Percentiles rank a stretch among this genome's conserved stretches.
phyloP scores from a whole-genome alignment of 805 yeast species.

The Yamadazyma paraphyllophila region DNA sequence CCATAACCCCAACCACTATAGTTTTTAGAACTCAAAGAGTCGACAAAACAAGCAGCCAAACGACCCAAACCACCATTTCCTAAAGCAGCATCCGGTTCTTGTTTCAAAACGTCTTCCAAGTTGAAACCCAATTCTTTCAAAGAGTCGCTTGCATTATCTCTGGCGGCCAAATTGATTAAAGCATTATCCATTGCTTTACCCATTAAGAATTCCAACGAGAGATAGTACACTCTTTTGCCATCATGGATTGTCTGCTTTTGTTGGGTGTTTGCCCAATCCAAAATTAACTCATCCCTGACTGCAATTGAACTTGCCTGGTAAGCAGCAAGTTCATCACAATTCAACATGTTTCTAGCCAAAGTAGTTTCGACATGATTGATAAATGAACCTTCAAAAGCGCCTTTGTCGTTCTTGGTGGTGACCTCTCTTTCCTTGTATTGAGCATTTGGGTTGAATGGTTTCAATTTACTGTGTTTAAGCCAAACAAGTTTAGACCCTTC shows the following conservation, averaged over 20 bases:
- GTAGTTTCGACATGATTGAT: conserved; percentile 88
- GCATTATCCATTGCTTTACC: conserved; percentile 96
- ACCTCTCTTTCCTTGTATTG: conserved; percentile 35
- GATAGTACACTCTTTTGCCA: conserved; percentile 81
- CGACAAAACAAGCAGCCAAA: conserved; percentile 90
- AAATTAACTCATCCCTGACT: conserved; percentile 72
- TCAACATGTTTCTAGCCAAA: conserved; percentile 86
- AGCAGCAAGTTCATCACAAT: conserved; percentile 90
- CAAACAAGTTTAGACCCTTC: conserved; percentile 72
- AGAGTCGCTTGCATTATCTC: conserved; percentile 49
- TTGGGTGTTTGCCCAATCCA: conserved; percentile 92
- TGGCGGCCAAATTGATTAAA: conserved; percentile 71
- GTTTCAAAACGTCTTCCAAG: conserved; percentile 77
- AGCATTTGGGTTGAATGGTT: conserved; percentile 18
- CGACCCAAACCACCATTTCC: conserved; percentile 97
- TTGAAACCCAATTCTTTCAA: conserved; percentile 77
- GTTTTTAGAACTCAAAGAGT: conserved; percentile 80
- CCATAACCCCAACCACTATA: conserved; percentile 98
- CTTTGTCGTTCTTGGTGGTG: conserved; percentile 31
- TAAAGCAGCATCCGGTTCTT: conserved; percentile 91
- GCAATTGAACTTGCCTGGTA: conserved; percentile 84
- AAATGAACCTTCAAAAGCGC: conserved; percentile 63
- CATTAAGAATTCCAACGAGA: conserved; percentile 87
- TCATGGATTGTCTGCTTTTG: conserved; percentile 82
- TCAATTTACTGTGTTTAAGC: conserved; percentile 62